These are phyloP conservation scores for Termitomyces eurrhizus DNA, from an alignment of 768 basidiomycete genomes.

Conservation along the genomic window DNA sequence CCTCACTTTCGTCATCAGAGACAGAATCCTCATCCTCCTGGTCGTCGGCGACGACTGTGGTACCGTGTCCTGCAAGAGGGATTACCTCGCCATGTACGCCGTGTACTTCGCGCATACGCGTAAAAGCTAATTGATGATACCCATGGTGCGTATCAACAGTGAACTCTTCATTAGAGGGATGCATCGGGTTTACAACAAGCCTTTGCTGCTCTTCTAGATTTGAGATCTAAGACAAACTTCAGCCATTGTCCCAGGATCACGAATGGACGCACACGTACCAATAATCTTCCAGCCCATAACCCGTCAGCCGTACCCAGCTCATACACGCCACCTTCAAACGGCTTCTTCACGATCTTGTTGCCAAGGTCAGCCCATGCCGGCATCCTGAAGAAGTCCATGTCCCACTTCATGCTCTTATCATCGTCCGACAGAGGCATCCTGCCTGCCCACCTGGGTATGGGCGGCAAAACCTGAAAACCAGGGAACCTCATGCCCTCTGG, in stretches of 20 bases:
- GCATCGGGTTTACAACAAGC: constrained; percentile 14
- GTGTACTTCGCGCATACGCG: constrained; percentile 58
- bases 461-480: neutral
- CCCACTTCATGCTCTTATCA: constrained; percentile 35
- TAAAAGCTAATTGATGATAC: constrained; percentile 26
- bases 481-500: neutral
- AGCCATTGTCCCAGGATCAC: neutral
- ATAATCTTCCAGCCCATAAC: constrained; percentile 53
- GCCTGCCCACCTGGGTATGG: constrained; percentile 10
- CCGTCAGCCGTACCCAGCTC: constrained; percentile 45
- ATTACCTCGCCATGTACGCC: constrained; percentile 19
- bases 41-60: neutral
- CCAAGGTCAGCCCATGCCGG: constrained; percentile 31
- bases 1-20: constrained; percentile 19
- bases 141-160: constrained; percentile 4
- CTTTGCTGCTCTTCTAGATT: constrained; percentile 10
- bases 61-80: neutral
- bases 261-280: constrained; percentile 33
- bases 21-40: neutral
- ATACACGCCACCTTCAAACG: constrained; percentile 26
- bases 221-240: constrained; percentile 20
- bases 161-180: constrained; percentile 22
- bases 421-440: constrained; percentile 10
- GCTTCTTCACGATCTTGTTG: constrained; percentile 4
- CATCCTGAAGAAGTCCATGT: constrained; percentile 50